Percentiles rank a stretch among this genome's conserved stretches.
Evolutionary conservation across 768 basidiomycete genomes (phyloP).

Genomic region (Mrakia gelida): DNA sequence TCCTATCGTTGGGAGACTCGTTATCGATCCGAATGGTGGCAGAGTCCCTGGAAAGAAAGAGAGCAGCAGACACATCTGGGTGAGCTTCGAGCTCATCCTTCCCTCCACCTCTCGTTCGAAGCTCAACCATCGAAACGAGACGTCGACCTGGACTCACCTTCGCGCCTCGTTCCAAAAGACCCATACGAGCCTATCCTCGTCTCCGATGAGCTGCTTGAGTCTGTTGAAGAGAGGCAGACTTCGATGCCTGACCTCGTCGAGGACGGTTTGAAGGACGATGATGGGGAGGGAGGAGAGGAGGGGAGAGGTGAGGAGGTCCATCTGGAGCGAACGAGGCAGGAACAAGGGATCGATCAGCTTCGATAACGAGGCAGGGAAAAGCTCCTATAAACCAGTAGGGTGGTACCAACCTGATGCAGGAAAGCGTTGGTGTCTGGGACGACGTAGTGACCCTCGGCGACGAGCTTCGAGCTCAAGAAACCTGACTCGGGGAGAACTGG

Average conservation of each 20-base stretch:
- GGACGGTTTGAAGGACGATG: constrained; percentile 87
- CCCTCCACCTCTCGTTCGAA: neutral
- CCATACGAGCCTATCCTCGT: constrained; percentile 54
- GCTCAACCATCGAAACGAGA: too few relatives aligned
- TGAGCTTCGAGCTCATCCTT: neutral
- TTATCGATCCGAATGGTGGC: constrained; percentile 45
- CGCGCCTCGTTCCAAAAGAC: constrained; percentile 59
- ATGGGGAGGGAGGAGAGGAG: constrained; percentile 67
- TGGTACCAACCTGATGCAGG: constrained; percentile 69
- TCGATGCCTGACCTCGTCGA: constrained; percentile 93
- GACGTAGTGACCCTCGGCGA: constrained; percentile 58
- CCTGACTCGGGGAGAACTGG: constrained; percentile 59
- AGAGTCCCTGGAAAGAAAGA: constrained; percentile 17
- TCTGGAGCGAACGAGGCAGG: constrained; percentile 51
- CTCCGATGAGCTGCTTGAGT: constrained; percentile 73
- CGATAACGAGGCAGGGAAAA: too few relatives aligned
- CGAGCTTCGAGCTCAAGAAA: constrained; percentile 37
- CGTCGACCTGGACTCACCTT: constrained; percentile 22
- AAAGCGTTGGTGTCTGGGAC: constrained; percentile 95
- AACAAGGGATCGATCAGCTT: constrained; percentile 29
- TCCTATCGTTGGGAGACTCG: constrained; percentile 87
- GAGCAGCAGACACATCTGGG: too few relatives aligned
- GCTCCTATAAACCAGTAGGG: too few relatives aligned
- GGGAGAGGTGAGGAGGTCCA: constrained; percentile 84
- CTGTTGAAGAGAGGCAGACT: constrained; percentile 89